Evolutionary conservation across 306 rosid genomes (phyloP), one percentile per base, ranked within the genome.

Genomic region (Dalbergia oliveri): DNA sequence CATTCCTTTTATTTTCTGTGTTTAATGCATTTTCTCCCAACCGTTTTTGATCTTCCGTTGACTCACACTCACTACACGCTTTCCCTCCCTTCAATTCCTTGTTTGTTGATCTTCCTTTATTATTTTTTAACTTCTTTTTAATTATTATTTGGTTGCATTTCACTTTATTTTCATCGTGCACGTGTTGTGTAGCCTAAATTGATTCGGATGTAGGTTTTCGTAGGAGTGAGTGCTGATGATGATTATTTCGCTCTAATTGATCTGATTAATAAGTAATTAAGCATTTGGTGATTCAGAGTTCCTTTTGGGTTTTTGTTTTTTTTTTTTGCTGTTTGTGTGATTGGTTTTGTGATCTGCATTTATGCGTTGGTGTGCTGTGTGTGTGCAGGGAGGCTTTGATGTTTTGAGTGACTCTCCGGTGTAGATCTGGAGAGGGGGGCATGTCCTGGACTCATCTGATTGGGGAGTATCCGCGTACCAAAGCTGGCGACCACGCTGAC

Each of bases 401-500:
- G 88, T 45, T 64, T 74, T 88, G 82, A 82, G 53, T 8, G 77
- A 66, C 66, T 74, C 84, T 85, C 72, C 86, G 69, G 70, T 78
- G 8, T 86, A 90, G 97, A 95, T 93, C 97, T 84, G 94, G 86
- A 84, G 87, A 87, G 79, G 81, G 79, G 77, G 80, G 84, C 76
- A 72, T 80, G 44, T 75, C n/a, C 83, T 78, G 76, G 50, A 59
- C 81, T 53, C 79, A 73, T 83, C 79, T 78, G 82, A 41, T 71
- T 76, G n/a, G 44, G 70, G 86, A 57, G 78, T 81, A 72, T 86
- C 74, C 60, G 15, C 37, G 31, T 72, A 86, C 83, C 79, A 14
- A 86, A 90, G 83, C 89, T 95, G 99, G 92, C 99, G 23, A 79
- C 96, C 5, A 75, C 98, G 23, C 26, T 88, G 45, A 78, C 94